Conservation (phyloP, 2,329 filamentous ascomycete species). For the Coleophoma eucalyptorum region DNA sequence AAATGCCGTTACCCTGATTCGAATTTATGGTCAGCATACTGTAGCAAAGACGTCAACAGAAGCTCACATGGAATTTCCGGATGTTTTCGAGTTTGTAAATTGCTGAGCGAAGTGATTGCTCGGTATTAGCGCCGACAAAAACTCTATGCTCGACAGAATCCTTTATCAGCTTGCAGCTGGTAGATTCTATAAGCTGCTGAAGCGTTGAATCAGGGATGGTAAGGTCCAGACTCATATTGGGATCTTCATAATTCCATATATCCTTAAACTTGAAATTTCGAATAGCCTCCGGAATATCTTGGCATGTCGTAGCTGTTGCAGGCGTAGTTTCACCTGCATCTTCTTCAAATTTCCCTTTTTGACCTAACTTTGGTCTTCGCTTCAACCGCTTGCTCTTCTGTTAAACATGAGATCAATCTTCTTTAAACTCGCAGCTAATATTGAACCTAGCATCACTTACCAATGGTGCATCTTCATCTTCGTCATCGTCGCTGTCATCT, state of each 20-base stretch:
- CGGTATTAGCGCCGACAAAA: conserved; percentile 12
- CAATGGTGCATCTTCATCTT: background rate
- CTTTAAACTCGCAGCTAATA: background rate
- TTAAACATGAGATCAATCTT: conserved; percentile 2
- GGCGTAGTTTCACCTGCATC: background rate
- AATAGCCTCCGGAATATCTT: conserved; percentile 7
- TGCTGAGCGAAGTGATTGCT: conserved; percentile 9
- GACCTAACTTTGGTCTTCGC: background rate
- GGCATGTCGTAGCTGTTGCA: background rate
- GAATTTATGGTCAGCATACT: background rate
- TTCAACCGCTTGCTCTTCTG: conserved; percentile 14
- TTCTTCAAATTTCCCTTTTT: background rate
- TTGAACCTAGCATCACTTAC: background rate
- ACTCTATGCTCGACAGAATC: conserved; percentile 9
- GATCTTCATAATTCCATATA: conserved; percentile 5
- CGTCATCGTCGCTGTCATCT: conserved; percentile 6
- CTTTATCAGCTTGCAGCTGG: conserved; percentile 15
- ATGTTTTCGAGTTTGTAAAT: conserved; percentile 21
- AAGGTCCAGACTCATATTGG: conserved; percentile 5
- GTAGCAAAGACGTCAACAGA: background rate
- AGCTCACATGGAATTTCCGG: conserved; percentile 17
- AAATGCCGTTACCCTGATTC: background rate
- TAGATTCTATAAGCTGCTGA: conserved; percentile 10
- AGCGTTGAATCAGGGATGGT: conserved; percentile 8
- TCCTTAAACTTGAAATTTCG: conserved; percentile 5